Conservation (phyloP, 139 green algal species). For the Ostreobium quekettii region DNA sequence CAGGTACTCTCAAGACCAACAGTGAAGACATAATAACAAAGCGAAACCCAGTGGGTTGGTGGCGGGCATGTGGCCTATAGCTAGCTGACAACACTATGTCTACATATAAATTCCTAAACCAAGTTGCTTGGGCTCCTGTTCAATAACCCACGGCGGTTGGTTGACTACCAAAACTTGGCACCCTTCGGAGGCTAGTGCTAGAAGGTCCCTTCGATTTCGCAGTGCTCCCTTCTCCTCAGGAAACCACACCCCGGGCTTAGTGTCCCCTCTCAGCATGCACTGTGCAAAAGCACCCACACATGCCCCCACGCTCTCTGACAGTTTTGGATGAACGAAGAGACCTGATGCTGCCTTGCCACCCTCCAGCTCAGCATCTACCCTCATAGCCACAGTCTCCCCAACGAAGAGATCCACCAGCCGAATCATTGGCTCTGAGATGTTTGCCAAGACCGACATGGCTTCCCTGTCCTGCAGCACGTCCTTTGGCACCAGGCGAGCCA, state of each 20-base stretch:
- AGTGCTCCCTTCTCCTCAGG: slow-evolving; percentile 78
- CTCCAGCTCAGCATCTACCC: slow-evolving; percentile 79
- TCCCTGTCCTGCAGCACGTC: slow-evolving; percentile 22
- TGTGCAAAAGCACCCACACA: slow-evolving; percentile 47
- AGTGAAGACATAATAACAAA: too few relatives aligned
- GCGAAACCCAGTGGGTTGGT: too few relatives aligned
- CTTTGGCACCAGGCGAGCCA: slow-evolving; percentile 57
- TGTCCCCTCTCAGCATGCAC: slow-evolving; percentile 65
- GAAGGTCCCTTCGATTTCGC: background rate
- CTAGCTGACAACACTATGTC: too few relatives aligned
- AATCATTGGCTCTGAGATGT: slow-evolving; percentile 58
- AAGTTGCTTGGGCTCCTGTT: slow-evolving; percentile 58
- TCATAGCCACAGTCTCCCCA: slow-evolving; percentile 82
- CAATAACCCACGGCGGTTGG: slow-evolving; percentile 55
- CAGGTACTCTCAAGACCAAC: too few relatives aligned
- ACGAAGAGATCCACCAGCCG: slow-evolving; percentile 59
- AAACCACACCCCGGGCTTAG: slow-evolving; percentile 89
- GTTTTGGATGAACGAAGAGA: slow-evolving; percentile 72
- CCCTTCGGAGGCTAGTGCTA: slow-evolving; percentile 26
- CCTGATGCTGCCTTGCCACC: slow-evolving; percentile 60
- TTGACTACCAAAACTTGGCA: slow-evolving; percentile 64
- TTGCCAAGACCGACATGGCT: slow-evolving; percentile 32
- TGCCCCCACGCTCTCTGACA: slow-evolving; percentile 62
- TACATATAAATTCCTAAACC: slow-evolving; percentile 55
- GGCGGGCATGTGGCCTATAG: too few relatives aligned